Conservation (phyloP, 1,284 basidiomycete genomes). For the Mycena citricolor region DNA sequence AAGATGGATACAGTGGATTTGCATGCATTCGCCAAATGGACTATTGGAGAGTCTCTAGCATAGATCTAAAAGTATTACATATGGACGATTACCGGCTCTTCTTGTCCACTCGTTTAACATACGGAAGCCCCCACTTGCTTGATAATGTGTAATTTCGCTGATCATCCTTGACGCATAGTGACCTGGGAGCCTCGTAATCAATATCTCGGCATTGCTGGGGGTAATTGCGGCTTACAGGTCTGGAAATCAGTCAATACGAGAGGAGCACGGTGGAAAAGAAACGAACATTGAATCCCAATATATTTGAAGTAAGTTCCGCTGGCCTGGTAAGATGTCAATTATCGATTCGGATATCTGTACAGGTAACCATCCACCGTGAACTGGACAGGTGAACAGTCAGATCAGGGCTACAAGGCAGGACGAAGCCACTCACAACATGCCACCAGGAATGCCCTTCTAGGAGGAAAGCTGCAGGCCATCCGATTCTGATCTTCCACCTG, state of each 20-base stretch:
- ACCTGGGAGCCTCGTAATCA: slow-evolving; percentile 35
- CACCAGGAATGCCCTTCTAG: slow-evolving; percentile 75
- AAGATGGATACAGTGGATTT: slow-evolving; percentile 50
- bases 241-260: slow-evolving; percentile 24
- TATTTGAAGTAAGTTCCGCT: slow-evolving; percentile 61
- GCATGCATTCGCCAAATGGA: slow-evolving; percentile 67
- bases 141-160: slow-evolving; percentile 46
- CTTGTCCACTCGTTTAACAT: slow-evolving; percentile 33
- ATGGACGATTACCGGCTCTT: too few species aligned
- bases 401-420: background rate
- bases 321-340: slow-evolving; percentile 37
- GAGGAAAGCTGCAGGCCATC: slow-evolving; percentile 65
- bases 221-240: slow-evolving; percentile 48
- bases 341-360: too few species aligned
- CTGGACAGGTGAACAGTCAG: background rate
- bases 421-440: slow-evolving; percentile 59
- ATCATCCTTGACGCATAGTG: slow-evolving; percentile 60
- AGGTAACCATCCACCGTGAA: slow-evolving; percentile 13
- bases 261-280: slow-evolving; percentile 3
- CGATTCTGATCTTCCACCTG: slow-evolving; percentile 55
- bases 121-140: slow-evolving; percentile 45
- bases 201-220: too few species aligned
- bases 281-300: slow-evolving; percentile 60
- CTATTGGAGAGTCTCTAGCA: slow-evolving; percentile 49
- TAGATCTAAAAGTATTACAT: too few species aligned